These are phyloP conservation scores for Citrus reticulata DNA, from an alignment of 345 rosid species.

Conservation along the genomic window DNA sequence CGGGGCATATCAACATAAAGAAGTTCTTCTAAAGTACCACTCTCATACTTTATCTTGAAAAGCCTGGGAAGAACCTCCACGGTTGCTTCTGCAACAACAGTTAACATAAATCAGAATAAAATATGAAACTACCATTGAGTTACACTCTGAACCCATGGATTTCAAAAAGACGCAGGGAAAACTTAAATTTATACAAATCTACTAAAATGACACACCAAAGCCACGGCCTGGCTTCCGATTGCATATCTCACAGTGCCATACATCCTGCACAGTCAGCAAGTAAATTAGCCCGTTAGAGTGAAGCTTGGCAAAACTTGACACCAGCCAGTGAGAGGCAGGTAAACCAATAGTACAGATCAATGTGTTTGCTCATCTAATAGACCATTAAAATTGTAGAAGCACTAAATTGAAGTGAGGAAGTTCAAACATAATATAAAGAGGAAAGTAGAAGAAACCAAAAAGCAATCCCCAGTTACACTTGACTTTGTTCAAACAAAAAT, in stretches of 20 bases:
- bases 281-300: neutral
- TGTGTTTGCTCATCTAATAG: neutral
- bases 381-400: neutral
- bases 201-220: conserved; percentile 58
- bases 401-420: neutral
- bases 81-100: conserved; percentile 70
- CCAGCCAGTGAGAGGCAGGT: neutral
- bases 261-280: conserved; percentile 60
- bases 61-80: conserved; percentile 98
- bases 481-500: neutral
- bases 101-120: conserved; percentile 17
- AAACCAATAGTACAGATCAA: neutral
- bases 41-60: conserved; percentile 95
- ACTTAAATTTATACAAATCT: neutral
- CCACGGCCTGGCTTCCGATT: conserved; percentile 98
- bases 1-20: conserved; percentile 96
- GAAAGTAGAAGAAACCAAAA: neutral
- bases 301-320: neutral
- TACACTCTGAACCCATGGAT: neutral
- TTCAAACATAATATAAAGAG: neutral
- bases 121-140: neutral
- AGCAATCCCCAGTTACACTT: conserved; percentile 1
- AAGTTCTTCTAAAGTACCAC: conserved; percentile 96
- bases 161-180: neutral
- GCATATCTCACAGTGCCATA: conserved; percentile 99